Evolutionary conservation across 768 basidiomycete genomes (phyloP).

Genomic region (Hysterangium stoloniferum): DNA sequence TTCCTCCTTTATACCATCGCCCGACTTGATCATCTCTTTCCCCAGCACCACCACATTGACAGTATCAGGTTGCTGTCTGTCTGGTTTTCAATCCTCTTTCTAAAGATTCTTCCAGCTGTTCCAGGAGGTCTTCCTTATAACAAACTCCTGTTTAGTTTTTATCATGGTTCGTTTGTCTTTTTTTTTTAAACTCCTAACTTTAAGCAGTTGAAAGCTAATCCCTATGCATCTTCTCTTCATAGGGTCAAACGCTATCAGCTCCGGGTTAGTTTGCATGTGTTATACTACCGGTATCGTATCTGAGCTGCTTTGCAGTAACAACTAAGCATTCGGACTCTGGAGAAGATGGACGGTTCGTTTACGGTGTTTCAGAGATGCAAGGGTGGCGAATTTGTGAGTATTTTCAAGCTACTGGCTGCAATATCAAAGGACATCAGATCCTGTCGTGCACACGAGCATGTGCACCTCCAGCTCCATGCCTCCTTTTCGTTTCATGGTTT

Average conservation of each 20-base stretch:
- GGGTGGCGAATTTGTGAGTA: constrained; percentile 96
- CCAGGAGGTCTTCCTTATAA: background rate
- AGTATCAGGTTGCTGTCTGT: background rate
- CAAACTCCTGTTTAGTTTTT: background rate
- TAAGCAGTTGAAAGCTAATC: background rate
- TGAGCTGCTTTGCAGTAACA: constrained; percentile 65
- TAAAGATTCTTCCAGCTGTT: background rate
- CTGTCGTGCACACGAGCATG: background rate
- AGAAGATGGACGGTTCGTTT: constrained; percentile 60
- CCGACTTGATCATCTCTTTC: background rate
- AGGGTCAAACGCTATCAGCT: constrained; percentile 84
- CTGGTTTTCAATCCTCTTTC: background rate
- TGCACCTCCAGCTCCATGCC: background rate
- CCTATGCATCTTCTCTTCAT: background rate
- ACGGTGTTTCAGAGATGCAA: constrained; percentile 93
- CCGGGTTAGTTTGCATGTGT: constrained; percentile 46
- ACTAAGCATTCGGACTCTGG: constrained; percentile 74
- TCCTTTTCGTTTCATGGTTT: too few species aligned
- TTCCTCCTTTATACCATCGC: background rate
- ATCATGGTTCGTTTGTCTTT: constrained; percentile 3
- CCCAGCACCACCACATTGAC: background rate
- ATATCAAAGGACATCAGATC: background rate
- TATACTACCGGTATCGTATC: constrained; percentile 6
- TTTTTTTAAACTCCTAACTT: background rate
- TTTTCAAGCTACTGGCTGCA: background rate